These are phyloP conservation scores for Debaryomyces hansenii DNA, from an alignment of 805 yeast species.

Conservation along the genomic window DNA sequence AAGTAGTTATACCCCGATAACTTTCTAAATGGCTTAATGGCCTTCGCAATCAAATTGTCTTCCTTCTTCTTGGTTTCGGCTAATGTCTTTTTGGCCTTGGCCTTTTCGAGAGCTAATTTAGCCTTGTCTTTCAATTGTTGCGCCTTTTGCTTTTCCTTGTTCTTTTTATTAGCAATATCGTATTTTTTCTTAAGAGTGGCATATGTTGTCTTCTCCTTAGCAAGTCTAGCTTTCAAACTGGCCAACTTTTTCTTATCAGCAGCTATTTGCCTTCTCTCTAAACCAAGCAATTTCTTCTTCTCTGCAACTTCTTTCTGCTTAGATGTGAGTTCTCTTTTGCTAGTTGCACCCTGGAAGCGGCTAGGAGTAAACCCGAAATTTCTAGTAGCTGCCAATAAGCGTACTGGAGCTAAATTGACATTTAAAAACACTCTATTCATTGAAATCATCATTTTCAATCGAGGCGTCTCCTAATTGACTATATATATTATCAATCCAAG, in stretches of 20 bases:
- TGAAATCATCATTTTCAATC: background rate
- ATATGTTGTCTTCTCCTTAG: slow-evolving; percentile 15
- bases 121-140: slow-evolving; percentile 12
- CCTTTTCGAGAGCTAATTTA: slow-evolving; percentile 10
- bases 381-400: background rate
- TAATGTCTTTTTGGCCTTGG: slow-evolving; percentile 5
- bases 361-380: background rate
- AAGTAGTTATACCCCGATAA: slow-evolving; percentile 23
- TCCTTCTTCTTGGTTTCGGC: slow-evolving; percentile 12
- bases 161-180: slow-evolving; percentile 15
- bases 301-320: background rate
- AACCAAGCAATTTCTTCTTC: slow-evolving; percentile 3
- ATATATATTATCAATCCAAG: no score
- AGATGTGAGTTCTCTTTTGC: background rate
- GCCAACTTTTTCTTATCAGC: slow-evolving; percentile 16
- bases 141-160: slow-evolving; percentile 15
- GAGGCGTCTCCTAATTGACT: background rate
- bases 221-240: slow-evolving; percentile 16
- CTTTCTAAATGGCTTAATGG: slow-evolving; percentile 23
- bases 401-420: background rate
- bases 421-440: background rate
- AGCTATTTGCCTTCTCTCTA: slow-evolving; percentile 3
- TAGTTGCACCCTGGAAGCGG: background rate
- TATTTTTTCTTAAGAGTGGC: slow-evolving; percentile 16
- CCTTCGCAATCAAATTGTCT: slow-evolving; percentile 15